phyloP scores from a whole-genome alignment of 2,329 filamentous ascomycete genomes.

The Hypoxylon sp. region DNA sequence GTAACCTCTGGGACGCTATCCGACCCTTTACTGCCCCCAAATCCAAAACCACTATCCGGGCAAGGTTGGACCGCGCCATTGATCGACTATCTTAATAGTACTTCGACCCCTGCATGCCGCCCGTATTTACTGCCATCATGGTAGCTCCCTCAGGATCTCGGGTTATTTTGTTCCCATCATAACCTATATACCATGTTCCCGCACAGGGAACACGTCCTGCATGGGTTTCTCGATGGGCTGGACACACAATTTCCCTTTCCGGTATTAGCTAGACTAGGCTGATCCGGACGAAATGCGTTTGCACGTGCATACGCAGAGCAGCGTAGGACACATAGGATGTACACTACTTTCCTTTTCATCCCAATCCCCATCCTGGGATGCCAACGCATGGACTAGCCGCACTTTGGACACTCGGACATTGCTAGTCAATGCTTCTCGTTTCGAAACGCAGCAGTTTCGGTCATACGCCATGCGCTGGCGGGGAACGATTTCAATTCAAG shows the following conservation, averaged over 20 bases:
- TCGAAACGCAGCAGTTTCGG: conserved; percentile 22
- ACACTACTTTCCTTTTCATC: conserved; percentile 36
- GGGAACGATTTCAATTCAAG: conserved; percentile 25
- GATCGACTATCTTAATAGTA: conserved; percentile 20
- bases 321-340: conserved; percentile 33
- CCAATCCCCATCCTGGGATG: conserved; percentile 23
- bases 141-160: conserved; percentile 12
- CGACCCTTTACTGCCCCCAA: conserved; percentile 37
- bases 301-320: conserved; percentile 36
- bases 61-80: conserved; percentile 31
- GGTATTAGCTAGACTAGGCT: conserved; percentile 39
- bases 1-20: conserved; percentile 29
- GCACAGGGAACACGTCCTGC: conserved; percentile 27
- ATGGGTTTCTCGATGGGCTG: conserved; percentile 30
- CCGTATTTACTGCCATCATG: conserved; percentile 22
- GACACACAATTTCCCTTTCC: conserved; percentile 34
- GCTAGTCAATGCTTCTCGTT: conserved; percentile 25
- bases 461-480: conserved; percentile 20
- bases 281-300: conserved; percentile 39
- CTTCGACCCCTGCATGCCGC: conserved; percentile 17
- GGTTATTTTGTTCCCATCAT: conserved; percentile 18
- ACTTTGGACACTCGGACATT: conserved; percentile 25
- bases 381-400: conserved; percentile 27
- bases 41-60: conserved; percentile 26
- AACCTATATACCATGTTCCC: conserved; percentile 23